Evolutionary conservation across 2,329 filamentous ascomycete species (phyloP), one percentile per base, ranked within the genome.

Genomic region (Trichoderma gracile): DNA sequence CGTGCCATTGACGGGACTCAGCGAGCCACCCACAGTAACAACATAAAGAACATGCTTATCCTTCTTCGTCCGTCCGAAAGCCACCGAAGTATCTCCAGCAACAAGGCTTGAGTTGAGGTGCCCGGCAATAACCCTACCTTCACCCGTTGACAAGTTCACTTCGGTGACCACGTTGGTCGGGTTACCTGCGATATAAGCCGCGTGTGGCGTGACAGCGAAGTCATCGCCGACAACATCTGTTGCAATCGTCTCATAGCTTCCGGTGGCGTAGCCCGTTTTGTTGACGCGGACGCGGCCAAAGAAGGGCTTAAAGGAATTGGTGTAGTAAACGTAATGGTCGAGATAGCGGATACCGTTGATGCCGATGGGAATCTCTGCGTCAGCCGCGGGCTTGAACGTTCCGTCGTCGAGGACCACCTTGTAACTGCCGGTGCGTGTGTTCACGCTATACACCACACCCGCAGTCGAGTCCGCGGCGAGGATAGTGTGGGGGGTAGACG

Each of bases 291-390:
- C 55, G 7, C 55, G 55, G 10, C 42, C 55, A 1, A 58, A 58
- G 23, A 46, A 8, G 4, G 55, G 25, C 3, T 5, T 46, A 14
- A 58, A 58, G 1, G 42, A 33, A 40, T 58, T 58, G 15, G 15
- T 30, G 21, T 58, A 47, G 4, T 58, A 47, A 1, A 58, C 25
- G 3, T 47, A 47, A 7, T 12, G 1, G 42, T 58, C 25, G 27
- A 58, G 27, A 47, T 47, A 47, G 6, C 25, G 23, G 27, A 58
- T 58, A 7, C 55, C 55, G 27, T 58, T 58, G 55, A 58, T 15
- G n/a, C 55, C 55, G 2, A 47, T 58, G 10, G 55, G 55, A 19
- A 14, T 42, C 27, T 42, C 25, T 33, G 55, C 7, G 2, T 43
- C 55, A 0, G 55, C 27, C 5, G 43, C 42, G 23, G 19, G 1